phyloP scores from a whole-genome alignment of 2,329 filamentous ascomycete genomes.

The Fonsecaea erecta region DNA sequence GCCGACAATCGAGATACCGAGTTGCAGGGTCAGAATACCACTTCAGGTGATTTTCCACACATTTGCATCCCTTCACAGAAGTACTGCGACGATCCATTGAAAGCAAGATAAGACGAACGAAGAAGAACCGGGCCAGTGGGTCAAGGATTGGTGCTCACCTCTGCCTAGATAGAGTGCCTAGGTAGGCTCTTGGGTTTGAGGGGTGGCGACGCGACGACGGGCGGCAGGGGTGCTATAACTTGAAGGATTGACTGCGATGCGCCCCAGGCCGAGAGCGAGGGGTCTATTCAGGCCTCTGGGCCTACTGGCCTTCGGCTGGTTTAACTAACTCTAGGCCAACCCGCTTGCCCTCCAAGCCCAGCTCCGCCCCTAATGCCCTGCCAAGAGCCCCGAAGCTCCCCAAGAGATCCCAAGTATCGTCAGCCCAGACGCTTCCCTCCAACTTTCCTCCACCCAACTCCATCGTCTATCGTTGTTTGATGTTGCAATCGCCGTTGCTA shows the following conservation, averaged over 20 bases:
- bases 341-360: neutral
- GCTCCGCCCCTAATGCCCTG: neutral
- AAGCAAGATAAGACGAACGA: neutral
- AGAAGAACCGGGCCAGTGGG: neutral
- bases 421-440: conserved; percentile 12
- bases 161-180: too few species aligned
- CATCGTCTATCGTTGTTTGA: neutral
- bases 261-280: neutral
- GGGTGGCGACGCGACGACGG: neutral
- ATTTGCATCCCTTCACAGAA: neutral
- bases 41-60: neutral
- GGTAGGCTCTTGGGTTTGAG: neutral
- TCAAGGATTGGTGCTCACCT: neutral
- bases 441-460: conserved; percentile 6
- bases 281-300: neutral
- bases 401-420: conserved; percentile 5
- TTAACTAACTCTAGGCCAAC: neutral
- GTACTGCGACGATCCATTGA: neutral
- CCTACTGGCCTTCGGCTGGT: neutral
- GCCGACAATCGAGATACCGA: neutral
- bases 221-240: neutral
- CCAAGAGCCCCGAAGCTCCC: conserved; percentile 5
- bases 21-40: neutral
- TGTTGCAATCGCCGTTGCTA: conserved; percentile 4
- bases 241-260: neutral